Conservation (phyloP, 805 yeast species). For the Huiozyma sinensis region DNA sequence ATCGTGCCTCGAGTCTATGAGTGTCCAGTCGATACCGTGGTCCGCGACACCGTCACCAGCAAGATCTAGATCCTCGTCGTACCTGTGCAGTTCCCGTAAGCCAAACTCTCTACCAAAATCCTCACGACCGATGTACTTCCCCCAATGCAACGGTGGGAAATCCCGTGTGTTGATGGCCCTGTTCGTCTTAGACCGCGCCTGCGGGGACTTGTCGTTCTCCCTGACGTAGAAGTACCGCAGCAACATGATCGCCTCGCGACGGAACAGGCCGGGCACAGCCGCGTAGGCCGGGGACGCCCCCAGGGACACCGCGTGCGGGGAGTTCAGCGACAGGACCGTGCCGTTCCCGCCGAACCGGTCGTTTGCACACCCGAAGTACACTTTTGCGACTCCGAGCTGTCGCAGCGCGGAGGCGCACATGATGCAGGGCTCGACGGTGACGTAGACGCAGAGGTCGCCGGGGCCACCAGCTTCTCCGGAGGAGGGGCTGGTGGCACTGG, state of each 20-base stretch:
- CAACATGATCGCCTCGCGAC: conserved; percentile 75
- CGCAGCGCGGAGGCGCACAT: conserved; percentile 93
- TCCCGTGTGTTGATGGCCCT: conserved; percentile 45
- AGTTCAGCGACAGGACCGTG: conserved; percentile 55
- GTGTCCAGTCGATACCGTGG: conserved; percentile 15
- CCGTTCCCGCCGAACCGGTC: conserved; percentile 97
- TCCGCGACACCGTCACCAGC: not conserved
- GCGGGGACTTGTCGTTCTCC: conserved; percentile 81
- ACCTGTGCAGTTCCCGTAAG: conserved; percentile 5
- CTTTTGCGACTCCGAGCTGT: conserved; percentile 63
- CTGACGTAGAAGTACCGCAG: conserved; percentile 74
- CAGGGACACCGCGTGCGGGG: no score
- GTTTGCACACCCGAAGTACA: conserved; percentile 86
- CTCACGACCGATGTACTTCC: conserved; percentile 40
- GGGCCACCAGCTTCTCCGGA: conserved; percentile 15
- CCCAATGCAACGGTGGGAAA: conserved; percentile 53
- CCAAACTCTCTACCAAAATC: conserved; percentile 13
- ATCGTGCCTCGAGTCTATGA: conserved; percentile 16
- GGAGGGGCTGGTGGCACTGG: no score
- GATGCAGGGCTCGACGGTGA: conserved; percentile 95
- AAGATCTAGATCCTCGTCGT: conserved; percentile 12
- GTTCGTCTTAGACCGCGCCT: conserved; percentile 62
- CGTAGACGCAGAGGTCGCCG: conserved; percentile 57
- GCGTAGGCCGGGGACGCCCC: not conserved
- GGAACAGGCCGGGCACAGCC: conserved; percentile 65